Percentiles rank a stretch among this genome's conserved stretches.
Conservation (phyloP, 306 rosid species). For the Cucumis cinereus region DNA sequence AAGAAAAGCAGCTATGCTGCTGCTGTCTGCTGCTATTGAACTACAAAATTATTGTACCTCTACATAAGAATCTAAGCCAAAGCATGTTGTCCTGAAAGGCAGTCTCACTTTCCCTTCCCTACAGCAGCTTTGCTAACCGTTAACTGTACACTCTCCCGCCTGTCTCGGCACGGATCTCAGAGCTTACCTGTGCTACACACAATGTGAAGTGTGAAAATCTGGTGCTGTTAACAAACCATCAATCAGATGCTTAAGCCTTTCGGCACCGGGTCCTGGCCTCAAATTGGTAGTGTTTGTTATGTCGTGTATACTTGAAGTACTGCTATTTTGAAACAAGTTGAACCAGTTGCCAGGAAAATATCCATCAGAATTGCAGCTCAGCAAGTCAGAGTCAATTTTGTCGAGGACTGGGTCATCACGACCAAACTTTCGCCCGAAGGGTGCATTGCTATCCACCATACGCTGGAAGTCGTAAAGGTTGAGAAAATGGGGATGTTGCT, state of each 20-base stretch:
- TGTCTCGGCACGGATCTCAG: not conserved
- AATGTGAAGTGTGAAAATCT: constrained; percentile 40
- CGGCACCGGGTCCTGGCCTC: constrained; percentile 55
- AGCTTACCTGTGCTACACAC: constrained; percentile 17
- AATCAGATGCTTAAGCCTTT: constrained; percentile 41
- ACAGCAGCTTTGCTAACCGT: not conserved
- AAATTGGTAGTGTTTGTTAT: constrained; percentile 34
- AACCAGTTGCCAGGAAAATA: constrained; percentile 56
- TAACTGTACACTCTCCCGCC: constrained; percentile 4
- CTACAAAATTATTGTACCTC: constrained; percentile 25
- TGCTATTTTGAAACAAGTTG: constrained; percentile 12
- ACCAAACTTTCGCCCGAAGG: constrained; percentile 65
- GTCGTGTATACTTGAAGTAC: constrained; percentile 9
- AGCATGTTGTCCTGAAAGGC: constrained; percentile 13
- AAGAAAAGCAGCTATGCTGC: not conserved
- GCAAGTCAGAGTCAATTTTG: constrained; percentile 44
- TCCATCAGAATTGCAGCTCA: constrained; percentile 41
- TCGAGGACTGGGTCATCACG: constrained; percentile 36
- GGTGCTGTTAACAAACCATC: constrained; percentile 43
- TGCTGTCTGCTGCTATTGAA: not conserved
- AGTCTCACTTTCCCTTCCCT: constrained; percentile 1
- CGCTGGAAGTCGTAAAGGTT: constrained; percentile 27
- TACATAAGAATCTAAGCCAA: constrained; percentile 13
- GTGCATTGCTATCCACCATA: constrained; percentile 63
- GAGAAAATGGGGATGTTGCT: constrained; percentile 72